Evolutionary conservation across 345 rosid genomes (phyloP).

Genomic region (Murraya koenigii): DNA sequence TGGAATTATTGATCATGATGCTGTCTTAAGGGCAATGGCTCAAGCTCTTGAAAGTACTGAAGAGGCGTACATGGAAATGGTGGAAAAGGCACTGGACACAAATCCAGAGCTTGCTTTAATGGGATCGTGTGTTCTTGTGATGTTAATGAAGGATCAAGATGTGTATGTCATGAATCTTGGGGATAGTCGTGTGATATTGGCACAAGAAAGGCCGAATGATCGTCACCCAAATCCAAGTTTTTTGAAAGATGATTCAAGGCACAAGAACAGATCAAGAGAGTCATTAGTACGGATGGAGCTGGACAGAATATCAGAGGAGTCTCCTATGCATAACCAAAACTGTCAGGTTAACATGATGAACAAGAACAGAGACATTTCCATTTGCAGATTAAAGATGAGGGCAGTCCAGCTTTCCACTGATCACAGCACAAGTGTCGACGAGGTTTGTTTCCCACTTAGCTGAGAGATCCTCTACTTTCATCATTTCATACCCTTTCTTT

Average conservation of each 20-base stretch:
- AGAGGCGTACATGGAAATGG: constrained; percentile 92
- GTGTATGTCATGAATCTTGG: constrained; percentile 98
- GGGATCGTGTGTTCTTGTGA: constrained; percentile 95
- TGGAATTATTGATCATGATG: constrained; percentile 71
- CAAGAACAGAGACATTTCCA: constrained; percentile 81
- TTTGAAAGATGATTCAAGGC: constrained; percentile 62
- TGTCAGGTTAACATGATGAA: constrained; percentile 66
- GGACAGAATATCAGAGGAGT: constrained; percentile 95
- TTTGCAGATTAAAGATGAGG: constrained; percentile 86
- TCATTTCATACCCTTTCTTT: background rate
- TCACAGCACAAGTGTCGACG: constrained; percentile 84
- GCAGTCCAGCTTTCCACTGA: constrained; percentile 95
- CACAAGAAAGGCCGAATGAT: constrained; percentile 84
- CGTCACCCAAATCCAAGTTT: constrained; percentile 60
- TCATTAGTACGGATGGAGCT: constrained; percentile 88
- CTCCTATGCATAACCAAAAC: constrained; percentile 79
- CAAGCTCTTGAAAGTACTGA: constrained; percentile 70
- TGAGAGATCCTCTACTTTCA: constrained; percentile 13
- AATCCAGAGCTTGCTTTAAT: constrained; percentile 91
- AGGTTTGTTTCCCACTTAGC: constrained; percentile 43
- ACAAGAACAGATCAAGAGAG: constrained; percentile 78
- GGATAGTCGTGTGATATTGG: constrained; percentile 85
- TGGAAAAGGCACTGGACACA: constrained; percentile 76
- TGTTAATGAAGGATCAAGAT: constrained; percentile 97
- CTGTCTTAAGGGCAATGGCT: constrained; percentile 84